A percentile compares a stretch with the other conserved stretches of the same genome.
phyloP scores from a whole-genome alignment of 2,329 filamentous ascomycete genomes.

The Trichoderma sp. region DNA sequence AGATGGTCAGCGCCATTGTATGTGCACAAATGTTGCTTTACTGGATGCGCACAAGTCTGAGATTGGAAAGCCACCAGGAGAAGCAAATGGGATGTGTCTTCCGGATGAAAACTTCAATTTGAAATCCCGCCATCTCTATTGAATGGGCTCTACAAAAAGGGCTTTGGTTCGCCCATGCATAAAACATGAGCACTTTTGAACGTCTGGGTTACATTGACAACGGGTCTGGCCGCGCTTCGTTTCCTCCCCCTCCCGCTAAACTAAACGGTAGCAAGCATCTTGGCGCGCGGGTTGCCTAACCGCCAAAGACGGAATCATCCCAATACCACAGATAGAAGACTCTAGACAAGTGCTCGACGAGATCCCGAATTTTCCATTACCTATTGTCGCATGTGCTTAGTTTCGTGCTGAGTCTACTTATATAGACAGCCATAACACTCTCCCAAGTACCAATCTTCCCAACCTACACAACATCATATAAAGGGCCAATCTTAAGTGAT shows the following conservation, averaged over 20 bases:
- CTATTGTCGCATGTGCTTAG: too few relatives aligned
- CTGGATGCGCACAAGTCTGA: conserved; percentile 1
- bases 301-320: background rate
- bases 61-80: background rate
- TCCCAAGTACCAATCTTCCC: background rate
- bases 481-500: background rate
- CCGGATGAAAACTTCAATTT: conserved; percentile 1
- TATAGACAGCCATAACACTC: background rate
- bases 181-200: background rate
- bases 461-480: background rate
- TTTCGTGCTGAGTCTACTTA: too few relatives aligned
- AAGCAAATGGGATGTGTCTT: conserved; percentile 4
- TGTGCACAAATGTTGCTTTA: conserved; percentile 5
- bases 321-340: background rate
- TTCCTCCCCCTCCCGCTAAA: background rate
- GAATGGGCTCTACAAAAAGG: too few relatives aligned
- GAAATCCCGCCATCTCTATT: background rate
- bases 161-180: too few relatives aligned
- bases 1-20: conserved; percentile 6
- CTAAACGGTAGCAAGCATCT: background rate
- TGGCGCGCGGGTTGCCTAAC: background rate
- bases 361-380: too few relatives aligned
- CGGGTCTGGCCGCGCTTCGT: background rate
- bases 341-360: too few relatives aligned
- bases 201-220: background rate